Conservation (phyloP, 768 basidiomycete genomes). For the Lentinula detonsa region DNA sequence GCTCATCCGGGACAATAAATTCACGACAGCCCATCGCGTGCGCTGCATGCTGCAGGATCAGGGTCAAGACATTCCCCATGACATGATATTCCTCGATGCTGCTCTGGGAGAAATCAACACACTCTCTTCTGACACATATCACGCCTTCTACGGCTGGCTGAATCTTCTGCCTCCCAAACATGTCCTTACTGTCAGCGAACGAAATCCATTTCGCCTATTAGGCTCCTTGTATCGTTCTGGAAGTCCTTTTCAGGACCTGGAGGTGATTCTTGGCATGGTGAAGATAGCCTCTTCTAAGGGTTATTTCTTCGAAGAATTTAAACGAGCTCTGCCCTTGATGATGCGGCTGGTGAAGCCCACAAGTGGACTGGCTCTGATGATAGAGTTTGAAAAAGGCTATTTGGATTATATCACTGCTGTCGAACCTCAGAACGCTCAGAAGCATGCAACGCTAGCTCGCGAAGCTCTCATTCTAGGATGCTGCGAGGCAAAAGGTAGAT, state of each 20-base stretch:
- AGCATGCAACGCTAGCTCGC: not conserved
- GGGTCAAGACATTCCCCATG: not conserved
- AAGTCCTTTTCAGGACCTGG: not conserved
- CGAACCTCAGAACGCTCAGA: not conserved
- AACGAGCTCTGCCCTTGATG: not conserved
- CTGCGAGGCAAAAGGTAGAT: not conserved
- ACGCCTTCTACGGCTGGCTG: constrained; percentile 1
- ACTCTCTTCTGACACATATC: not conserved
- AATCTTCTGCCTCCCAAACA: not conserved
- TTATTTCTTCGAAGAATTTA: not conserved
- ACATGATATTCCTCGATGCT: constrained; percentile 3
- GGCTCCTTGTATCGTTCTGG: not conserved
- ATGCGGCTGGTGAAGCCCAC: not conserved
- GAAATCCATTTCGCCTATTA: not conserved
- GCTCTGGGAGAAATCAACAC: constrained; percentile 5
- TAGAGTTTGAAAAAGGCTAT: constrained; percentile 1
- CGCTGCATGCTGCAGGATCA: not conserved
- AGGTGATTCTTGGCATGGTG: not conserved
- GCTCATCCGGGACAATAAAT: not conserved
- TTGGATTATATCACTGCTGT: not conserved
- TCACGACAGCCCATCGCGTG: not conserved
- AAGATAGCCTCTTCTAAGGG: constrained; percentile 6
- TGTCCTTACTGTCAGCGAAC: not conserved
- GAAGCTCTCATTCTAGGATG: not conserved
- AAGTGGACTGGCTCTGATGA: not conserved